Conservation (phyloP, 805 yeast species). For the Wickerhamomyces sydowiorum region DNA sequence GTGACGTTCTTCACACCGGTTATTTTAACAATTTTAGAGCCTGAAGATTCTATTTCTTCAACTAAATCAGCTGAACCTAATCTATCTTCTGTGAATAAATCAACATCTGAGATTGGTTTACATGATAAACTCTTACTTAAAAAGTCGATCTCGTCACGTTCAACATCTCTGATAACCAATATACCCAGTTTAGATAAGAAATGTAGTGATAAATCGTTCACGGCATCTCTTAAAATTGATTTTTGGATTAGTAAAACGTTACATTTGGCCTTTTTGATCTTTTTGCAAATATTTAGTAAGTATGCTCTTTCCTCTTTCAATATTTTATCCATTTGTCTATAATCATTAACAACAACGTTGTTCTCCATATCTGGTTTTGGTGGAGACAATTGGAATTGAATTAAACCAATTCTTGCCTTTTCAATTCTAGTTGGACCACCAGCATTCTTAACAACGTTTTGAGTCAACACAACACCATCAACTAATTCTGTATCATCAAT, state of each 20-base stretch:
- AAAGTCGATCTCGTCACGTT: slow-evolving; percentile 96
- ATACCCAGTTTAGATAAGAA: slow-evolving; percentile 90
- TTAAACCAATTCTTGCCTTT: slow-evolving; percentile 86
- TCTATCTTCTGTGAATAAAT: slow-evolving; percentile 87
- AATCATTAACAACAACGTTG: slow-evolving; percentile 94
- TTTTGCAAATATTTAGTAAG: slow-evolving; percentile 88
- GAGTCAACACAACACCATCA: slow-evolving; percentile 91
- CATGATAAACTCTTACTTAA: slow-evolving; percentile 79
- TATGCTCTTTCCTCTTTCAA: slow-evolving; percentile 97
- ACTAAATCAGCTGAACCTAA: slow-evolving; percentile 88
- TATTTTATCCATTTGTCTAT: slow-evolving; percentile 98
- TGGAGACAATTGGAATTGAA: slow-evolving; percentile 88
- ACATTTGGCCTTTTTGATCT: slow-evolving; percentile 95
- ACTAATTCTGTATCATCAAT: slow-evolving; percentile 93
- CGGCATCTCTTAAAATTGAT: slow-evolving; percentile 83
- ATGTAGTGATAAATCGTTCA: slow-evolving; percentile 88
- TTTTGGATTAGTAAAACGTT: slow-evolving; percentile 85
- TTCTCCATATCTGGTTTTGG: slow-evolving; percentile 94
- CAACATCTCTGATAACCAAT: slow-evolving; percentile 92
- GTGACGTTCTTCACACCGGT: slow-evolving; percentile 77
- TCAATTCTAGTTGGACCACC: slow-evolving; percentile 95
- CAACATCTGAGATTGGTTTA: slow-evolving; percentile 94
- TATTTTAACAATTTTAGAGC: slow-evolving; percentile 74
- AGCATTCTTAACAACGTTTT: slow-evolving; percentile 80
- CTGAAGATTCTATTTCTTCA: slow-evolving; percentile 53